Evolutionary conservation across 495 filamentous ascomycete genomes (phyloP), one percentile per base, ranked within the genome.

Genomic region (Hypomontagnella monticulosa): DNA sequence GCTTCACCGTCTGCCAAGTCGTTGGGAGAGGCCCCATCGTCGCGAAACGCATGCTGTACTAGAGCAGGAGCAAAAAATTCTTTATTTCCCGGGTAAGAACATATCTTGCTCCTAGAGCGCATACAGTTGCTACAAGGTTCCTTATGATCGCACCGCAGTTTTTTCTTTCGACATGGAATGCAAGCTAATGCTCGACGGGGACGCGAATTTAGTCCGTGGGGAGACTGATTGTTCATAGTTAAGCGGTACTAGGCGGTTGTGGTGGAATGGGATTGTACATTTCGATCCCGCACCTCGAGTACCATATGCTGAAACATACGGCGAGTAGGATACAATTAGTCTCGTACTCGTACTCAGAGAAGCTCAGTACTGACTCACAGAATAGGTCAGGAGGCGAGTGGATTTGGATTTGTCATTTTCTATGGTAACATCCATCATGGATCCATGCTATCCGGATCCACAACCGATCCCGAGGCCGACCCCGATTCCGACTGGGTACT

Each of bases 121-220:
- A 48, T 62, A 48, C 76, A 80, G 32, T 76, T 68, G 10, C 47
- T 63, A 54, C 78, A 80, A 10, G 76, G 79, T 18, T 70, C 52
- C 30, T 64, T 61, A 14, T 77, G 72, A 61, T 81, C 79, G 53
- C 78, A 80, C 27, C 74, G 73, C 41, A 81, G 69, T 55, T 80
- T 81, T 37, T 77, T 74, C 16, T 65, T 72, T n/a, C 78, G 74
- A 43, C 78, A 80, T 61, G 76, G 71, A 40, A 75, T 67, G 52
- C 75, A 80, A 5, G 78, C 73, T 9, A 77, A 59, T 4, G 75
- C 74, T 19, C 78, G 72, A 16, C 79, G 70, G 1, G 74, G 68
- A 32, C 79, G 75, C 43, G 76, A 76, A 40, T 75, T 69, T 52
- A 63, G 51, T 46, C 63, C 23, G 23, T 6, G 71, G 27, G 23